A percentile compares a stretch with the other conserved stretches of the same genome.
Evolutionary conservation across 345 rosid species (phyloP).

Genomic region (Fremontodendron californicum): DNA sequence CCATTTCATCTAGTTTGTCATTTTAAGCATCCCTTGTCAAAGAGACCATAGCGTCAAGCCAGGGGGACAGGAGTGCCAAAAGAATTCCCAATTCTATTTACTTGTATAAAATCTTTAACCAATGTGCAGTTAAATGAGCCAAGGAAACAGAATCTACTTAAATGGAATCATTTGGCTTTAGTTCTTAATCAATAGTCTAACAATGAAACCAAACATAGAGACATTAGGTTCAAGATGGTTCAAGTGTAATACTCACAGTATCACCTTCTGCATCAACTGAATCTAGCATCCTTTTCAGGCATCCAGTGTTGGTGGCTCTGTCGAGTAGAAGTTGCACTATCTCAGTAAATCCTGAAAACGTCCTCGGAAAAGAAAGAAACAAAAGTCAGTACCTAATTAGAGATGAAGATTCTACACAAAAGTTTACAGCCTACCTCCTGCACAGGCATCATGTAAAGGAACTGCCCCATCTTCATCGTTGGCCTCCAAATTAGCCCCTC

Average conservation of each 20-base stretch:
- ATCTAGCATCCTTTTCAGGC: slow-evolving; percentile 65
- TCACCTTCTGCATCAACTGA: slow-evolving; percentile 80
- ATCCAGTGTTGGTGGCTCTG: slow-evolving; percentile 49
- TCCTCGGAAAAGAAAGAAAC: background rate
- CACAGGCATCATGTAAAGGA: slow-evolving; percentile 94
- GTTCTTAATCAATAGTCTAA: background rate
- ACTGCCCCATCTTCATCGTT: slow-evolving; percentile 92
- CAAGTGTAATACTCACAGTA: slow-evolving; percentile 48
- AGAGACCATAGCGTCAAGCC: background rate
- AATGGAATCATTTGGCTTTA: background rate
- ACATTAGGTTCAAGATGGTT: background rate
- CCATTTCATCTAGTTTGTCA: background rate
- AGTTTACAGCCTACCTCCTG: slow-evolving; percentile 54
- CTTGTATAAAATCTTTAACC: background rate
- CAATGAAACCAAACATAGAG: background rate
- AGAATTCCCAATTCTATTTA: background rate
- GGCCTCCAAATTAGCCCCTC: slow-evolving; percentile 82
- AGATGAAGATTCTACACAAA: background rate
- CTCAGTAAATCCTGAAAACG: slow-evolving; percentile 54
- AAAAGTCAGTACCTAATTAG: background rate
- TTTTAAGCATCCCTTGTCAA: background rate
- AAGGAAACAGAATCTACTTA: background rate
- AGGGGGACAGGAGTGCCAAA: background rate
- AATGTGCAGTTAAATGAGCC: background rate
- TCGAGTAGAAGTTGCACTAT: slow-evolving; percentile 59